Percentiles rank a stretch among this genome's conserved stretches.
Evolutionary conservation across 2,329 filamentous ascomycete species (phyloP).

Genomic region (Aspergillus terreus): DNA sequence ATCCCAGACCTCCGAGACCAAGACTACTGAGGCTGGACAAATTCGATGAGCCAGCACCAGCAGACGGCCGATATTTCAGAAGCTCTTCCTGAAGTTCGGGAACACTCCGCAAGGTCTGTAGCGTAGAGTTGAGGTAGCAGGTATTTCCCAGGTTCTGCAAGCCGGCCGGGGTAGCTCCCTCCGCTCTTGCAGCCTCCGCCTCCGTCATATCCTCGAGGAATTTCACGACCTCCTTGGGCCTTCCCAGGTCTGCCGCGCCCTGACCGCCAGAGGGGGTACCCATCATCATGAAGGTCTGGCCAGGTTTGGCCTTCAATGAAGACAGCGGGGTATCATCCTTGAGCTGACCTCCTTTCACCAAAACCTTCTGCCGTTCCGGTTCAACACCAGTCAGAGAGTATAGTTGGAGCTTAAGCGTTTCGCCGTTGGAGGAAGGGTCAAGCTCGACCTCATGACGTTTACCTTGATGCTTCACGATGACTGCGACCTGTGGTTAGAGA

Average conservation of each 20-base stretch:
- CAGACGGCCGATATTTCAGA: conserved; percentile 54
- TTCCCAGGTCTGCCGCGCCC: conserved; percentile 56
- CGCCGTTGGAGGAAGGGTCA: conserved; percentile 76
- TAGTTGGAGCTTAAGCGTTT: conserved; percentile 92
- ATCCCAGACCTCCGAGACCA: conserved; percentile 56
- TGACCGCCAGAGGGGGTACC: conserved; percentile 73
- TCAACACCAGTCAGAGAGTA: conserved; percentile 95
- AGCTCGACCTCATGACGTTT: conserved; percentile 94
- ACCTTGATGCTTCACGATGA: conserved; percentile 90
- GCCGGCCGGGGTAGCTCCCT: conserved; percentile 81
- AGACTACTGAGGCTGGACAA: conserved; percentile 49
- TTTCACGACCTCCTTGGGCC: conserved; percentile 74
- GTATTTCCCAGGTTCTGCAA: conserved; percentile 94
- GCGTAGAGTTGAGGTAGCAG: conserved; percentile 94
- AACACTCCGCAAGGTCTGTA: conserved; percentile 85
- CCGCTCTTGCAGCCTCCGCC: conserved; percentile 77
- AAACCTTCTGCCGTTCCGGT: conserved; percentile 90
- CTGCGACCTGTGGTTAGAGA: conserved; percentile 46
- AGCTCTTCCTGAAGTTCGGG: conserved; percentile 86
- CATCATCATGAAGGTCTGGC: conserved; percentile 93
- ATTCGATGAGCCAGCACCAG: conserved; percentile 26
- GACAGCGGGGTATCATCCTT: conserved; percentile 91
- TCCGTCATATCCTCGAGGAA: conserved; percentile 98
- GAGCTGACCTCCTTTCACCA: conserved; percentile 89
- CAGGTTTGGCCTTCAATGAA: conserved; percentile 78